Base-by-base conservation (phyloP, 2,329 filamentous ascomycete species). In the Stylonectria norvegica region DNA sequence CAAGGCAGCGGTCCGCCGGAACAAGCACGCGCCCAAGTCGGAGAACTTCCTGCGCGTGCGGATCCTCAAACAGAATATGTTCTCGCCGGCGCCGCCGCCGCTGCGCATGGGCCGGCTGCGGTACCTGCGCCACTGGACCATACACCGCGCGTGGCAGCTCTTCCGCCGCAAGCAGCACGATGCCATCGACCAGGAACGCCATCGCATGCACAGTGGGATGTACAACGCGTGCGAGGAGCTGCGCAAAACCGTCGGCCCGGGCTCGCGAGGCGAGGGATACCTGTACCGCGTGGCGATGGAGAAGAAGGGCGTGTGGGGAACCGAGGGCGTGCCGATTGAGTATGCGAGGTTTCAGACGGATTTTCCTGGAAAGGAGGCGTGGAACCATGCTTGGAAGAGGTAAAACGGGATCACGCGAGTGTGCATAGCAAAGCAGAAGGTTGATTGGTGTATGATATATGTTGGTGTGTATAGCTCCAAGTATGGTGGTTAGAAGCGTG, bases 101-200 rank as follows among this genome's bases (percentile, higher is more conserved):
- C 79, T 98, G 50, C 85, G 89, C 57, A 90, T 97, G 78, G 89
- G 81, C 28, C 89, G 91, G 55, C 86, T 85, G 66, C 83, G 93
- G 41, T 79, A 82, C 66, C 81, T 98, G 50, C 87, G 93, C 33
- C 93, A 98, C 75, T 98, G 93, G 93, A 97, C 93, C 36, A 97
- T 98, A 66, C 90, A 97, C 73, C 89, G 93, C 56, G 91, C 91
- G 16, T 97, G 90, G 89, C 76, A 87, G 57, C 75, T 97, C 20
- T 85, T 85, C 68, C 81, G 83, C 56, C 77, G 83, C 53, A 78
- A 86, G 61, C 76, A 82, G 56, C 81, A 82, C 34, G 72, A 77
- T 49, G 68, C 71, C 23, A 75, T 81, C 36, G 76, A 86, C 61
- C 69, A 75, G 39, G 87, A 90, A 63, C 76, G 96, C 33, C 80